phyloP scores from a whole-genome alignment of 1,139 yeast species.

The Geotrichum bryndzae region DNA sequence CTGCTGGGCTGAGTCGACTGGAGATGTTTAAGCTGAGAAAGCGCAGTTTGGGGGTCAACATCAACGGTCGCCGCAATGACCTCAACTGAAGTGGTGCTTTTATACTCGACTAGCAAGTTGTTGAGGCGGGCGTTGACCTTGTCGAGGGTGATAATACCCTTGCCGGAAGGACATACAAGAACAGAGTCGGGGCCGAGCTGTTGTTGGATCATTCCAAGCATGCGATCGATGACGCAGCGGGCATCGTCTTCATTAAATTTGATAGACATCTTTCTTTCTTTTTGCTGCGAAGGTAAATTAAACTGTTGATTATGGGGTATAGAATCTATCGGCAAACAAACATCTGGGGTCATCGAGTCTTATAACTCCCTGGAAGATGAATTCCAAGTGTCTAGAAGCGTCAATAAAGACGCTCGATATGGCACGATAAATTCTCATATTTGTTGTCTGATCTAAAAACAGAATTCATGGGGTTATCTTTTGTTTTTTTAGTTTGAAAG shows the following conservation, averaged over 20 bases:
- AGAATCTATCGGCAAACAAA: not conserved
- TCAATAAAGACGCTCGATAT: not conserved
- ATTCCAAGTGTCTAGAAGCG: not conserved
- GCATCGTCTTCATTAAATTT: slow-evolving; percentile 4
- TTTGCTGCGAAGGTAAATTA: not conserved
- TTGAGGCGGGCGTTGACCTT: not conserved
- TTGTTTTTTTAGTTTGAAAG: not conserved
- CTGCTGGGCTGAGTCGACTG: not conserved
- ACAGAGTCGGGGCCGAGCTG: not conserved
- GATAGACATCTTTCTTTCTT: not conserved
- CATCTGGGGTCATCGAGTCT: not conserved
- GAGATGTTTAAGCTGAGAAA: not conserved
- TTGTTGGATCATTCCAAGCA: not conserved
- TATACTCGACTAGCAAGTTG: not conserved
- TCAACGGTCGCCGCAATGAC: not conserved
- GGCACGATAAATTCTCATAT: not conserved
- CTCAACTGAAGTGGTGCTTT: not conserved
- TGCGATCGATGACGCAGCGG: not conserved
- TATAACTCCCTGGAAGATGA: not conserved
- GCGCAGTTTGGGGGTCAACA: not conserved
- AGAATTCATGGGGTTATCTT: not conserved
- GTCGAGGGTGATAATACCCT: not conserved
- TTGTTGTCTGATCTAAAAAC: not conserved
- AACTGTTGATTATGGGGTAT: not conserved
- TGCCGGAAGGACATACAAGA: not conserved